phyloP scores from a whole-genome alignment of 371 early-diverging fungal species.

The Circinella umbellata region DNA sequence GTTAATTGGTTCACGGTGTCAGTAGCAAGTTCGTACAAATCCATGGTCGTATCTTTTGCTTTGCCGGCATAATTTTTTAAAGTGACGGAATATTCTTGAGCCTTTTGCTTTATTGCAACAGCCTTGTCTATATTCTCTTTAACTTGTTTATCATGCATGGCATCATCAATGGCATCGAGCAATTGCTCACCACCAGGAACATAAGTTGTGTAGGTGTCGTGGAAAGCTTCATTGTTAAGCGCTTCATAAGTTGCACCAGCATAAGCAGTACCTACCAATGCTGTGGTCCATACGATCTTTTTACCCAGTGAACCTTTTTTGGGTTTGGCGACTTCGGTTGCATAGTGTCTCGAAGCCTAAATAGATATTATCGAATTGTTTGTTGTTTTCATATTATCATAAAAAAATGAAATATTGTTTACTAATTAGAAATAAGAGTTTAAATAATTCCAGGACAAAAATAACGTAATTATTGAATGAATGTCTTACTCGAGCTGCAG shows the following conservation, averaged over 20 bases:
- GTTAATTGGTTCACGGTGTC: conserved; percentile 40
- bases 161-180: conserved; percentile 46
- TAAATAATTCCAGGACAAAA: not conserved
- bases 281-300: conserved; percentile 36
- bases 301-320: conserved; percentile 35
- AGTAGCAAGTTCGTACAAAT: conserved; percentile 42
- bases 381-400: not conserved
- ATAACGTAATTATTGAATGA: not conserved
- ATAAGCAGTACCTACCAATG: conserved; percentile 36
- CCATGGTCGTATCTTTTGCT: conserved; percentile 38
- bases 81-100: conserved; percentile 20
- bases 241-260: conserved; percentile 49
- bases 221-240: conserved; percentile 46
- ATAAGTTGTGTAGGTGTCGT: conserved; percentile 49
- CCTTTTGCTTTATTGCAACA: conserved; percentile 26
- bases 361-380: not conserved
- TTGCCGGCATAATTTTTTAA: conserved; percentile 23
- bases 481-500: conserved; percentile 7
- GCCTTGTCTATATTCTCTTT: conserved; percentile 32
- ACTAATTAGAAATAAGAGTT: not conserved
- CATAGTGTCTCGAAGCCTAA: conserved; percentile 20
- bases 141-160: conserved; percentile 29
- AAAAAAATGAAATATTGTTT: not conserved
- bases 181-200: conserved; percentile 50
- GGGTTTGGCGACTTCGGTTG: conserved; percentile 15